Conservation (phyloP, 345 rosid species). For the Abelmoschus esculentus region DNA sequence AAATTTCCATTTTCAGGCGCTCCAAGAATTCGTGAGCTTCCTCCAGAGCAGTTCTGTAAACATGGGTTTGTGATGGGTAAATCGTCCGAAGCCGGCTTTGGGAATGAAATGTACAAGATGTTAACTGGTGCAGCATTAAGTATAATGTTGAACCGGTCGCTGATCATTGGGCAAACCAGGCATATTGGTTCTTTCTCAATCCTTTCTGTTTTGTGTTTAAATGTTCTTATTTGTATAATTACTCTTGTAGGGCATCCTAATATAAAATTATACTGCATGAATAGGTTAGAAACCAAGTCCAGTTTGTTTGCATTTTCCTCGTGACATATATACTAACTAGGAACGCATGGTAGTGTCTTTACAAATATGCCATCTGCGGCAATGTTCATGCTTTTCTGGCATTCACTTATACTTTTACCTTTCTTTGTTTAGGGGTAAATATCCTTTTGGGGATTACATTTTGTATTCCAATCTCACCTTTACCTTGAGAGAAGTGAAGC, state of each 20-base stretch:
- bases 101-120: conserved; percentile 97
- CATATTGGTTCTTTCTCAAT: conserved; percentile 94
- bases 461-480: conserved; percentile 65
- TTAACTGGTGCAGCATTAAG: conserved; percentile 85
- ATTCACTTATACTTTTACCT: conserved; percentile 16
- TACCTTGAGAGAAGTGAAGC: conserved; percentile 79
- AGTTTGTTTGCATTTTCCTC: neutral
- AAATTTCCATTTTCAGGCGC: conserved; percentile 43
- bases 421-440: conserved; percentile 57
- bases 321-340: no score
- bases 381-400: conserved; percentile 13
- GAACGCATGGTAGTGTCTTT: neutral
- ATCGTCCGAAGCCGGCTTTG: conserved; percentile 95
- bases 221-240: neutral
- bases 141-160: conserved; percentile 82
- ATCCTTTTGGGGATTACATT: conserved; percentile 87
- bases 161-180: conserved; percentile 99
- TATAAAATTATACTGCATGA: neutral
- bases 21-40: conserved; percentile 51
- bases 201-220: conserved; percentile 46
- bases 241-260: neutral
- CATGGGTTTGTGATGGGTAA: conserved; percentile 85
- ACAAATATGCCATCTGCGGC: neutral
- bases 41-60: conserved; percentile 69
- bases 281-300: neutral